Percentiles rank a stretch among this genome's conserved stretches.
Conservation (phyloP, 305 asterid genomes). For the Fraxinus platypoda region DNA sequence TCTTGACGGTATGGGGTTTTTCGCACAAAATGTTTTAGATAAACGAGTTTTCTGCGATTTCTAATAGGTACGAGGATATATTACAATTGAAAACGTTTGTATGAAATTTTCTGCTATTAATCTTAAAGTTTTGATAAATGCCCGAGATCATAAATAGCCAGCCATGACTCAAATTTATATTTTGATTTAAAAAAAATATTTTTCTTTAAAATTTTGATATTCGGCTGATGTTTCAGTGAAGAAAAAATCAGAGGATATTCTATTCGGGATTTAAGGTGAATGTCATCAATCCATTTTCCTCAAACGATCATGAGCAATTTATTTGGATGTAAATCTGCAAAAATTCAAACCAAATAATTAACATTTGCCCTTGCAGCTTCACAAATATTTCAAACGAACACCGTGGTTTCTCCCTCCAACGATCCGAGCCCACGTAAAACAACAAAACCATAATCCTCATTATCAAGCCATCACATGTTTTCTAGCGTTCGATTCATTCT, state of each 20-base stretch:
- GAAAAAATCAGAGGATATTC: conserved; percentile 13
- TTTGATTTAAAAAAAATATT: too few species aligned
- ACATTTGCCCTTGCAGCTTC: not conserved
- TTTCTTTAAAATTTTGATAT: not conserved
- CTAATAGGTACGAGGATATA: too few species aligned
- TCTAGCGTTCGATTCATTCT: not conserved
- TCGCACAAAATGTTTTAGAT: too few species aligned
- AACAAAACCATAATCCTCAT: not conserved
- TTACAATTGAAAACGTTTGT: too few species aligned
- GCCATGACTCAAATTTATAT: not conserved
- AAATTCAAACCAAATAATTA: not conserved
- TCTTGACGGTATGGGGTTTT: too few species aligned
- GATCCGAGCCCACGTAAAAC: not conserved
- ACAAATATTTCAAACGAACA: not conserved
- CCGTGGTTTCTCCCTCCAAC: not conserved
- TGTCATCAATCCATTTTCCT: conserved; percentile 3
- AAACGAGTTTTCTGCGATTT: too few species aligned
- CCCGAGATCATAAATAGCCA: not conserved
- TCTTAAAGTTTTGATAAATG: too few species aligned
- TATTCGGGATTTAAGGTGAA: conserved; percentile 37
- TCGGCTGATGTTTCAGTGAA: conserved; percentile 31
- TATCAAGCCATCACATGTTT: not conserved
- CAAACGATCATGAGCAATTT: not conserved
- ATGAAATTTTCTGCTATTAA: too few species aligned
- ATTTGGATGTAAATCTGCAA: conserved; percentile 10